Conservation (phyloP, 495 filamentous ascomycete species). For the Elasticomyces elasticus region DNA sequence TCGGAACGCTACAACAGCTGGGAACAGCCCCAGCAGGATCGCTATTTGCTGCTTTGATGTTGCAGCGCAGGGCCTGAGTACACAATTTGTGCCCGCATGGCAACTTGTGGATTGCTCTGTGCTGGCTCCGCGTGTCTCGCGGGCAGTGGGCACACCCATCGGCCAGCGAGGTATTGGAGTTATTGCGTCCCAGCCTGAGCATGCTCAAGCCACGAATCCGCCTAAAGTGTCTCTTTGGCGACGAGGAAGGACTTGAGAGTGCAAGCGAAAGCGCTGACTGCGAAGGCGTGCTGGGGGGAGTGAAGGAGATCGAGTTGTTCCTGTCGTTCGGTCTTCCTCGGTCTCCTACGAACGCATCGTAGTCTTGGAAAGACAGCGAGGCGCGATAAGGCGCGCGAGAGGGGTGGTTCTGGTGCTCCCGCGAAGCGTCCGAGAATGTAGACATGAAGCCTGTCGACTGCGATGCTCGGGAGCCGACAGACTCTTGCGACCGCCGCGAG, state of each 20-base stretch:
- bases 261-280: conserved; percentile 20
- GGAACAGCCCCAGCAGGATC: conserved; percentile 46
- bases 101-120: conserved; percentile 14
- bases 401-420: neutral
- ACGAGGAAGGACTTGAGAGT: conserved; percentile 4
- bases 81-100: conserved; percentile 23
- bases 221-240: conserved; percentile 20
- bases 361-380: conserved; percentile 16
- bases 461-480: conserved; percentile 12
- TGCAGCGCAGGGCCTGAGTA: conserved; percentile 14
- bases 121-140: conserved; percentile 4
- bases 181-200: conserved; percentile 11
- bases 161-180: neutral
- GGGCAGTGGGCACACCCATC: conserved; percentile 19
- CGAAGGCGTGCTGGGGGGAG: conserved; percentile 20
- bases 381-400: neutral
- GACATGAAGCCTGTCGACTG: conserved; percentile 21
- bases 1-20: conserved; percentile 46
- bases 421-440: conserved; percentile 10
- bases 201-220: conserved; percentile 20
- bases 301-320: conserved; percentile 6
- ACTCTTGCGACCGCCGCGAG: conserved; percentile 12
- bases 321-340: conserved; percentile 2
- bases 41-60: conserved; percentile 26
- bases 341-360: conserved; percentile 16